Evolutionary conservation across 257 asterid species (phyloP), one percentile per base, ranked within the genome.

Genomic region (Solanum medicagineum): DNA sequence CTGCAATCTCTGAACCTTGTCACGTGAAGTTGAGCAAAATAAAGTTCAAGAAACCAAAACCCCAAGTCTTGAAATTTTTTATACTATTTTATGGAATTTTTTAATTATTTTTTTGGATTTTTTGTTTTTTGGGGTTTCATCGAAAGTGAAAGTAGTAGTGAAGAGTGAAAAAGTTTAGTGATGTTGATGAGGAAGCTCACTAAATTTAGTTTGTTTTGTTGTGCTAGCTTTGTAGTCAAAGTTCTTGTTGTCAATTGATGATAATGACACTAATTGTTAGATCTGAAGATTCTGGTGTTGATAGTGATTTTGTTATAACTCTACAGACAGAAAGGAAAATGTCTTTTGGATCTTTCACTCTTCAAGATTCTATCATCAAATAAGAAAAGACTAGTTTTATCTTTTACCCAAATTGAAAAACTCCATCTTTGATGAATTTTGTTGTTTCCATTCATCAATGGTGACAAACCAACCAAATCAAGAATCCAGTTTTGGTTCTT

Each of bases 251-350:
- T 40, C 14, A 81, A 75, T 74, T 49, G 73, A 26, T 86, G 94
- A 93, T 84, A 69, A 87, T 88, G 97, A 92, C 93, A 87, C 80
- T 87, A 87, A 85, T 85, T 94, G 92, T 68, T 87, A 89, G 94
- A 92, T 92, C 94, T 92, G 90, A 29, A 26, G 87, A 29, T 83
- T 86, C 85, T 59, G 47, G 77, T 63, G 63, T 47, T n/a, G 14
- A 36, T 8, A 24, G 32, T 53, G 40, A 13, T 40, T 8, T 82
- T 85, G 65, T 51, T 53, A 73, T 74, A 62, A 5, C 11, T 69
- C 49, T 26, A 1, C 10, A 19, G 24, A 29, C 54, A 57, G 42
- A 59, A 45, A 55, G 70, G 56, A 19, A 24, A 47, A 20, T 68
- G 80, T 51, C 60, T 85, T 81, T 55, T 81, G 84, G 77, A 85